These are phyloP conservation scores for Rhodotorula mucilaginosa DNA, from an alignment of 1,284 basidiomycete species.

Conservation along the genomic window DNA sequence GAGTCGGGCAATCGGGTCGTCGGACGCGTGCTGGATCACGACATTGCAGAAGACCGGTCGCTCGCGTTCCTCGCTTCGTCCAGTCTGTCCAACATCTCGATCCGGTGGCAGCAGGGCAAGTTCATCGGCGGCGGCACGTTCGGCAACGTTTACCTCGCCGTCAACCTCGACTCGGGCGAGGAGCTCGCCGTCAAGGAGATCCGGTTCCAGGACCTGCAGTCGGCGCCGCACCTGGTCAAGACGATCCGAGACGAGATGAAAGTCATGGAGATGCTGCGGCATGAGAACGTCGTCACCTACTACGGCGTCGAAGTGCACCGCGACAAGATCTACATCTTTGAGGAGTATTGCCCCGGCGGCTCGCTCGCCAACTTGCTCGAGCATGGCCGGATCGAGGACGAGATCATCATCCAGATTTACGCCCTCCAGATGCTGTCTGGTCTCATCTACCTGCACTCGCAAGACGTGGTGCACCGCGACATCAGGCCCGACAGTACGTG, in stretches of 20 bases:
- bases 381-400: constrained; percentile 94
- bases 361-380: constrained; percentile 86
- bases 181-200: constrained; percentile 99
- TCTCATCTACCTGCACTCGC: constrained; percentile 86
- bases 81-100: constrained; percentile 88
- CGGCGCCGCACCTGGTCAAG: constrained; percentile 62
- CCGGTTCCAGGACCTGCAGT: constrained; percentile 85
- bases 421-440: constrained; percentile 97
- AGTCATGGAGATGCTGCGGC: constrained; percentile 98
- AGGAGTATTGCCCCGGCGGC: constrained; percentile 97
- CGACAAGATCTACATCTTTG: constrained; percentile 98
- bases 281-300: constrained; percentile 98
- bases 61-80: constrained; percentile 74
- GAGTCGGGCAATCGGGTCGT: constrained; percentile 69
- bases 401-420: constrained; percentile 92
- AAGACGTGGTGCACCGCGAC: constrained; percentile 91
- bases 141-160: constrained; percentile 94
- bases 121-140: constrained; percentile 98
- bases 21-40: constrained; percentile 86
- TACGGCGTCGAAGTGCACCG: constrained; percentile 99
- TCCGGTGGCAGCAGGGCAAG: constrained; percentile 97
- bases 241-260: constrained; percentile 96
- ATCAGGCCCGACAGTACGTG: constrained; percentile 96
- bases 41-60: constrained; percentile 85
- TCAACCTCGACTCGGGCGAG: constrained; percentile 93